phyloP scores from a whole-genome alignment of 2,329 filamentous ascomycete species.

The Westerdykella aurantiaca region DNA sequence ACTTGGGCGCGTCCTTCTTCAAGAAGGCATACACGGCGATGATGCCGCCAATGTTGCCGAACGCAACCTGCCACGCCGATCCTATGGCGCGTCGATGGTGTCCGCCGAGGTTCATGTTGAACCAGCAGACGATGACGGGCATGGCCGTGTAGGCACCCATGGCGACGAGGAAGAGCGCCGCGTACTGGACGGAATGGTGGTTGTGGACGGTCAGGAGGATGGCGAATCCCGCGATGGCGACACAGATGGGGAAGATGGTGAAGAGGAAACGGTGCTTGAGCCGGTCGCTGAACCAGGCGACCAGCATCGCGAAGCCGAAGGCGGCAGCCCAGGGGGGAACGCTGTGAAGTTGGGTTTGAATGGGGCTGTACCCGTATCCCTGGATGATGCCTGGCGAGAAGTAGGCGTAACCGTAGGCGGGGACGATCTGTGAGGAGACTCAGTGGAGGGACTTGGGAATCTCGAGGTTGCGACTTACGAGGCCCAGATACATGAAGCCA shows the following conservation, averaged over 20 bases:
- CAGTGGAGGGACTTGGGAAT: background rate
- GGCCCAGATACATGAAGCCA: constrained; percentile 49
- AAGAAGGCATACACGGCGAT: constrained; percentile 49
- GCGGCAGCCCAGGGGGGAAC: constrained; percentile 63
- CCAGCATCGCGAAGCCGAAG: constrained; percentile 70
- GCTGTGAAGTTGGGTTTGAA: constrained; percentile 50
- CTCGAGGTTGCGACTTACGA: constrained; percentile 32
- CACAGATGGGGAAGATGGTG: constrained; percentile 59
- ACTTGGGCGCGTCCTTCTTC: constrained; percentile 59
- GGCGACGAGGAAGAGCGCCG: constrained; percentile 73
- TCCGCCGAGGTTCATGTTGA: constrained; percentile 51
- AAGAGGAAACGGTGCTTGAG: constrained; percentile 69
- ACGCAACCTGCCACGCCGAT: constrained; percentile 46
- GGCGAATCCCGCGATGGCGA: constrained; percentile 68
- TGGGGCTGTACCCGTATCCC: constrained; percentile 46
- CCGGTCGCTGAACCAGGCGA: constrained; percentile 68
- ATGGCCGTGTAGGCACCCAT: constrained; percentile 80
- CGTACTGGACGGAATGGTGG: constrained; percentile 64
- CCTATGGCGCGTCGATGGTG: constrained; percentile 48
- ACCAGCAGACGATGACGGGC: constrained; percentile 65
- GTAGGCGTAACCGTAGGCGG: constrained; percentile 43
- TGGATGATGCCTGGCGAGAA: constrained; percentile 47
- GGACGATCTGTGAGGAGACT: constrained; percentile 11
- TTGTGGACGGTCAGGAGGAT: constrained; percentile 69
- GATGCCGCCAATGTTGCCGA: constrained; percentile 48